Evolutionary conservation across 2,329 filamentous ascomycete species (phyloP).

Genomic region (Spiromastix sp.): DNA sequence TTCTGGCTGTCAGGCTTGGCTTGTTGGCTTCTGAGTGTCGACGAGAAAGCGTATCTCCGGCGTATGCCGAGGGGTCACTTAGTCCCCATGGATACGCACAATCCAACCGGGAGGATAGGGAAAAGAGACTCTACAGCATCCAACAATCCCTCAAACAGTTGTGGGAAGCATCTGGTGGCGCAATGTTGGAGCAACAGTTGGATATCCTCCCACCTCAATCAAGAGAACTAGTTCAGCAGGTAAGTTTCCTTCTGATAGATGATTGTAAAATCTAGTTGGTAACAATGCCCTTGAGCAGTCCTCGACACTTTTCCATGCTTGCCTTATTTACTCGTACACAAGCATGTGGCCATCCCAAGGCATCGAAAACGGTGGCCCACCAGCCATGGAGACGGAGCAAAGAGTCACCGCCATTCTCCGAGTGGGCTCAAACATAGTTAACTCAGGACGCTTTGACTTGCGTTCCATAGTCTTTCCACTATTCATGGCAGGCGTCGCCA

Average conservation of each 20-base stretch:
- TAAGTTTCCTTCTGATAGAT: constrained; percentile 16
- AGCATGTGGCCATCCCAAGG: constrained; percentile 43
- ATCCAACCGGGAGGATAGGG: constrained; percentile 16
- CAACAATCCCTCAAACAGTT: constrained; percentile 27
- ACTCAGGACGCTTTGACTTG: constrained; percentile 29
- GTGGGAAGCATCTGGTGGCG: constrained; percentile 28
- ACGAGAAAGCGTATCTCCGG: constrained; percentile 19
- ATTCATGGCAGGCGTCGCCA: constrained; percentile 43
- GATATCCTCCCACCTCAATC: constrained; percentile 26
- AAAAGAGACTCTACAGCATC: constrained; percentile 25
- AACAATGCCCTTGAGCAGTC: constrained; percentile 19
- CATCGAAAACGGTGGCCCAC: constrained; percentile 26
- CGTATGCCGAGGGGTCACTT: constrained; percentile 6
- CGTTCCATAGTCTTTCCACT: constrained; percentile 43
- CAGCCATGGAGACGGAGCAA: constrained; percentile 33
- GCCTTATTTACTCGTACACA: constrained; percentile 43
- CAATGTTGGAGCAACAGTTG: constrained; percentile 25
- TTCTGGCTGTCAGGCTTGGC: constrained; percentile 36
- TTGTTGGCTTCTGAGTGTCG: constrained; percentile 33
- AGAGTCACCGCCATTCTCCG: constrained; percentile 37
- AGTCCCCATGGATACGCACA: constrained; percentile 6
- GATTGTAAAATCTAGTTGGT: not conserved
- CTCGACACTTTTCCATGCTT: constrained; percentile 39
- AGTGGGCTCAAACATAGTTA: constrained; percentile 31
- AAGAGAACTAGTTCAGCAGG: constrained; percentile 35